phyloP scores from a whole-genome alignment of 441 rosid genomes.

The Corymbia citriodora region DNA sequence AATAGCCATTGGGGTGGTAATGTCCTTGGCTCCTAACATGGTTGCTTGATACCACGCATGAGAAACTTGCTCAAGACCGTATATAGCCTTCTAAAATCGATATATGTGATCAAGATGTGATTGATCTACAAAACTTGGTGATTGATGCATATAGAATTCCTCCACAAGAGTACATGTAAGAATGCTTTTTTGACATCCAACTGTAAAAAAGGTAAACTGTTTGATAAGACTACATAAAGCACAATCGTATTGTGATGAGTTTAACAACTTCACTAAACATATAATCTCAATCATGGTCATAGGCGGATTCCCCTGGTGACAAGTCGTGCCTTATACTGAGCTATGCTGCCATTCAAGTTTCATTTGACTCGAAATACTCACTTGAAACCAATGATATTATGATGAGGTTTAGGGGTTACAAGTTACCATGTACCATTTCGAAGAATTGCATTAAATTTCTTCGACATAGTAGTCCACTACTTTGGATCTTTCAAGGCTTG shows the following conservation, averaged over 20 bases:
- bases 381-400: background rate
- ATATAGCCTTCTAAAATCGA: background rate
- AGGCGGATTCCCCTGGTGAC: background rate
- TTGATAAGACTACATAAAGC: background rate
- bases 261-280: too few relatives aligned
- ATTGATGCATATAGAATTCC: background rate
- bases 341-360: background rate
- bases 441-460: background rate
- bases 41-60: background rate
- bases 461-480: background rate
- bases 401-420: background rate
- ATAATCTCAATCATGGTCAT: background rate
- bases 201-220: background rate
- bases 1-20: too few relatives aligned
- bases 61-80: background rate
- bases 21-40: background rate
- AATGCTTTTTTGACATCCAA: background rate
- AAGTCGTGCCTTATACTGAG: background rate
- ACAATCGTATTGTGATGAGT: background rate
- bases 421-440: background rate
- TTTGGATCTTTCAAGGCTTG: background rate
- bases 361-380: background rate
- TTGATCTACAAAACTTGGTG: background rate
- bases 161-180: background rate
- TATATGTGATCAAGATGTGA: background rate